These are phyloP conservation scores for Vigna mungo DNA, from an alignment of 306 rosid genomes.

Conservation along the genomic window DNA sequence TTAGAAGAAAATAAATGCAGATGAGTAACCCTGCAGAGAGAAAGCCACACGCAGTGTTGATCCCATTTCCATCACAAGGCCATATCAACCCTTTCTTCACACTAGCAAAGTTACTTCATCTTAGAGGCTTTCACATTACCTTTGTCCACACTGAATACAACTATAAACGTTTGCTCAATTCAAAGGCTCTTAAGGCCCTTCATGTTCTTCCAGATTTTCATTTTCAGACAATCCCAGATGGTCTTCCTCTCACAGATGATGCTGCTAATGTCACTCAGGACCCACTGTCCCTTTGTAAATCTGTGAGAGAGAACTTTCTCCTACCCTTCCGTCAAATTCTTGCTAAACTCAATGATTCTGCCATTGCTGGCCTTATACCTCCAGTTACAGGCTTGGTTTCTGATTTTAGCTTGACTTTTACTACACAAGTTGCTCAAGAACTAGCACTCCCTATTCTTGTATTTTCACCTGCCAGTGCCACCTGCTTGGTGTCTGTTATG, in stretches of 20 bases:
- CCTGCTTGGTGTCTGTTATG: neutral
- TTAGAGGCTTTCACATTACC: neutral
- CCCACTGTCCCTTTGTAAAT: neutral
- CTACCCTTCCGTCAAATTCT: neutral
- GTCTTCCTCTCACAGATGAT: neutral
- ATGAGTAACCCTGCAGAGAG: neutral
- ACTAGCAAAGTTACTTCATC: neutral
- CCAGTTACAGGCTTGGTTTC: neutral
- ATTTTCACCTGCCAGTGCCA: neutral
- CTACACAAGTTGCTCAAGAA: neutral
- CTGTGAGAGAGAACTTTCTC: neutral
- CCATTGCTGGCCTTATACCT: neutral
- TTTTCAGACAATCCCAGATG: constrained; percentile 3
- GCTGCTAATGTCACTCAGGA: neutral
- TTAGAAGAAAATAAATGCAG: neutral
- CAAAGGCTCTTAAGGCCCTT: neutral
- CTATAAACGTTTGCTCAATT: neutral
- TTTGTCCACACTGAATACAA: constrained; percentile 13
- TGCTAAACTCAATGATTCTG: neutral
- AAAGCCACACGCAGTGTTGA: neutral
- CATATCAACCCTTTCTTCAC: neutral
- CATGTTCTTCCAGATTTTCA: neutral
- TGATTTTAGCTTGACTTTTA: neutral
- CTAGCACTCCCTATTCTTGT: neutral
- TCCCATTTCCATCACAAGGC: neutral